Evolutionary conservation across 768 basidiomycete species (phyloP).

Genomic region (Dendrothele bispora): DNA sequence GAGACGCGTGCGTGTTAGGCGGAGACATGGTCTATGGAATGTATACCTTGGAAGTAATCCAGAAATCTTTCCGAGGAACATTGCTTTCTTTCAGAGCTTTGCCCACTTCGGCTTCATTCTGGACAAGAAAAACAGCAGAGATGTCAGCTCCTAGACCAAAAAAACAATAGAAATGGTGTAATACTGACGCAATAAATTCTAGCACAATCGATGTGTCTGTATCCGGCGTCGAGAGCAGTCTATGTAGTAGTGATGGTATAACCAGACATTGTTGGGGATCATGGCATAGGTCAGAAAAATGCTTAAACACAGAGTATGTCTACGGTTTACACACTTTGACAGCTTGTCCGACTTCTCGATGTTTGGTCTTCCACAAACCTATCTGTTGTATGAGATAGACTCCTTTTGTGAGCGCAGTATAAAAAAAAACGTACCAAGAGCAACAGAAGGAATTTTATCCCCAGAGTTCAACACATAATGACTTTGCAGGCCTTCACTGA

Average conservation of each 20-base stretch:
- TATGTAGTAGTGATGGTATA: constrained; percentile 1
- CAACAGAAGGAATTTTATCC: constrained; percentile 65
- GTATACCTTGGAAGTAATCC: constrained; percentile 46
- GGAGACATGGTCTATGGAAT: neutral
- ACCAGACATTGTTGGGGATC: no score
- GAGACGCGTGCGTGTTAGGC: neutral
- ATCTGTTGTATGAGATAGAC: neutral
- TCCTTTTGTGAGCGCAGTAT: neutral
- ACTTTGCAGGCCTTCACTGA: constrained; percentile 35
- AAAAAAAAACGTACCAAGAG: constrained; percentile 46
- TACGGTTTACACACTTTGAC: constrained; percentile 51
- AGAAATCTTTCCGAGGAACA: constrained; percentile 62
- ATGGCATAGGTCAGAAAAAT: no score
- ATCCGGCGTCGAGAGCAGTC: constrained; percentile 59
- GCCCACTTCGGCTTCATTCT: constrained; percentile 75
- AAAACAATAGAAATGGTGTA: neutral
- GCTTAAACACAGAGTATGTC: no score
- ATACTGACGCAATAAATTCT: constrained; percentile 61
- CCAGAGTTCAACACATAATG: constrained; percentile 66
- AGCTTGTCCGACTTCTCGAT: constrained; percentile 62
- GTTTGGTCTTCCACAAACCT: constrained; percentile 66
- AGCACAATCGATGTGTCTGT: constrained; percentile 73
- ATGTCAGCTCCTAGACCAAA: neutral
- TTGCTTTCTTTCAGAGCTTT: constrained; percentile 57
- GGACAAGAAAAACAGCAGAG: neutral